Evolutionary conservation across 2,329 filamentous ascomycete species (phyloP).

Genomic region (Fusarium sp.): DNA sequence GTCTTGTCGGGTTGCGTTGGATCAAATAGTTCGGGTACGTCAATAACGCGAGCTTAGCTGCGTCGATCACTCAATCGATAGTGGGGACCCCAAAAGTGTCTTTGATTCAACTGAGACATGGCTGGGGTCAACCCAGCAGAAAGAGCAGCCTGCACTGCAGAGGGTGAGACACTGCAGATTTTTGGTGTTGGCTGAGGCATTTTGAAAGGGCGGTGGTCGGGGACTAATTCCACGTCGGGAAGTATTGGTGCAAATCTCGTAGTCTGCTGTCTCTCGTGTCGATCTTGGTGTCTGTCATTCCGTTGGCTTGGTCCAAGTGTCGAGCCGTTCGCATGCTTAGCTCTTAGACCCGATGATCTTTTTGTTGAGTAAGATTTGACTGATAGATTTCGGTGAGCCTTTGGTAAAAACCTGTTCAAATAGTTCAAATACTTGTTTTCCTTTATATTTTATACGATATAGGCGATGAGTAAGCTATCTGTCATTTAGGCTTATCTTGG

Average conservation of each 20-base stretch:
- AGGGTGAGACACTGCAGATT: background rate
- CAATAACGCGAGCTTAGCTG: constrained; percentile 18
- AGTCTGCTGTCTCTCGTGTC: constrained; percentile 1
- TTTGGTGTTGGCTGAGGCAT: constrained; percentile 24
- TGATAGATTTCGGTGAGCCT: background rate
- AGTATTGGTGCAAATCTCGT: constrained; percentile 12
- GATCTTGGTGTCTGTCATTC: constrained; percentile 32
- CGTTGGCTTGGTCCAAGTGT: constrained; percentile 22
- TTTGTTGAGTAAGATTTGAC: constrained; percentile 11
- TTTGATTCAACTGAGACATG: constrained; percentile 40
- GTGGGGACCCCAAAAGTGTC: constrained; percentile 2
- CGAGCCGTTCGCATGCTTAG: constrained; percentile 20
- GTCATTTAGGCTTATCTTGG: background rate
- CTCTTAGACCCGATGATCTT: constrained; percentile 8
- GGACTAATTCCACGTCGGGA: constrained; percentile 9
- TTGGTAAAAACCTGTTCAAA: background rate
- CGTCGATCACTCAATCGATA: constrained; percentile 23
- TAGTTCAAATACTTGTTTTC: background rate
- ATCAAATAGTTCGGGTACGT: constrained; percentile 34
- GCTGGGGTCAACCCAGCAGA: background rate
- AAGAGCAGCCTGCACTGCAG: background rate
- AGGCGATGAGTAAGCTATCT: background rate
- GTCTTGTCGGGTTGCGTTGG: constrained; percentile 9
- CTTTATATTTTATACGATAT: background rate
- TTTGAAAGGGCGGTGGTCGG: constrained; percentile 36